A percentile compares a stretch with the other conserved stretches of the same genome.
Conservation (phyloP, 768 basidiomycete species). For the Hygrophoropsis aurantiaca region DNA sequence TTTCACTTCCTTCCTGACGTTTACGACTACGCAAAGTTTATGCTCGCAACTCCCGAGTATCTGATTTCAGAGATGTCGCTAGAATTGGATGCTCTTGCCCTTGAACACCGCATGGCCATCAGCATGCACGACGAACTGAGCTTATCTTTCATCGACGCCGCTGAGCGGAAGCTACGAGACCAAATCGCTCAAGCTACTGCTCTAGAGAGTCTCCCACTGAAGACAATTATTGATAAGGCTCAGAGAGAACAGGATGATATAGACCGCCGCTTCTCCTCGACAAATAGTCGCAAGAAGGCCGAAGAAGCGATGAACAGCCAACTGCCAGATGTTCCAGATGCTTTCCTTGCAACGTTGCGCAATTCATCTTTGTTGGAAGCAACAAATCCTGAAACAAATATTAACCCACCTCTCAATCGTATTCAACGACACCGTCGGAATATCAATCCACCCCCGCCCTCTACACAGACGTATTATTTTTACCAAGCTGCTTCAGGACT, state of each 20-base stretch:
- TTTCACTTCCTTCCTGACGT: constrained; percentile 97
- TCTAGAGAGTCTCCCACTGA: constrained; percentile 68
- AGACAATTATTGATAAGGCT: constrained; percentile 62
- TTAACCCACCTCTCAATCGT: constrained; percentile 34
- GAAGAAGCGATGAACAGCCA: constrained; percentile 13
- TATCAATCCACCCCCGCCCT: constrained; percentile 82
- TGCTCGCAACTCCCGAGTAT: constrained; percentile 91
- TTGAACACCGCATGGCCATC: constrained; percentile 67
- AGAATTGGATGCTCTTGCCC: constrained; percentile 70
- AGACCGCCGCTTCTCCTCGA: constrained; percentile 35
- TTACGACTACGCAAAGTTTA: constrained; percentile 85
- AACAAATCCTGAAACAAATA: constrained; percentile 10
- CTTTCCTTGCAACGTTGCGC: constrained; percentile 51
- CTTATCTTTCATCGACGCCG: constrained; percentile 75
- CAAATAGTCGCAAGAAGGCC: constrained; percentile 18
- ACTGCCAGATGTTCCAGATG: constrained; percentile 51
- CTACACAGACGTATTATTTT: constrained; percentile 90
- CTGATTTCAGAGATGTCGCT: constrained; percentile 69
- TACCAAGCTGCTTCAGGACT: constrained; percentile 93
- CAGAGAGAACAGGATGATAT: constrained; percentile 56
- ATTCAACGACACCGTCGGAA: constrained; percentile 67
- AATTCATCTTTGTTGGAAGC: constrained; percentile 12
- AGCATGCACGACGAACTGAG: constrained; percentile 76
- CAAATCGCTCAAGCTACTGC: constrained; percentile 81
- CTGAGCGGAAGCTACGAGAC: constrained; percentile 70